Evolutionary conservation across 2,329 filamentous ascomycete species (phyloP).

Genomic region (Beauveria medogensis): DNA sequence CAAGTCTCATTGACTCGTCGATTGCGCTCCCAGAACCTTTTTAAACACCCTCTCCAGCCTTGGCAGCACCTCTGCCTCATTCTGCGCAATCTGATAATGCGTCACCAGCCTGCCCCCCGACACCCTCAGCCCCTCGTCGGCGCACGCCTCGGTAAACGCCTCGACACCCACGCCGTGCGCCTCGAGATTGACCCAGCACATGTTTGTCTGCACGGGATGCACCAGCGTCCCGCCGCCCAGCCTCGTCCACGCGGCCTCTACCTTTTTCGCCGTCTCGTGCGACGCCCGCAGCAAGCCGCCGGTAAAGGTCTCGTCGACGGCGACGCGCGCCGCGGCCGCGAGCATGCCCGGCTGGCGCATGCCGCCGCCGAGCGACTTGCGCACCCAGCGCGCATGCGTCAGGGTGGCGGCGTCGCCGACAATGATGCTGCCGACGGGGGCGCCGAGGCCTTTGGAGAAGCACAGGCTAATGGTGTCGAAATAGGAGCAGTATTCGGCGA

Average conservation of each 20-base stretch:
- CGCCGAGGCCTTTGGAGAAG: conserved; percentile 76
- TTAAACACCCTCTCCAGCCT: conserved; percentile 48
- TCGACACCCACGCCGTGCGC: conserved; percentile 39
- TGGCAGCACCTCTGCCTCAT: conserved; percentile 49
- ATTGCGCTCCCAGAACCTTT: conserved; percentile 18
- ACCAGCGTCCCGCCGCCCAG: conserved; percentile 57
- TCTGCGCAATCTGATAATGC: conserved; percentile 55
- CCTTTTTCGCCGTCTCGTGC: conserved; percentile 54
- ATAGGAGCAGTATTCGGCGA: conserved; percentile 58
- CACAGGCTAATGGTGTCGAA: conserved; percentile 73
- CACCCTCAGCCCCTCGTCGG: conserved; percentile 35
- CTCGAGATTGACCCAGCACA: conserved; percentile 76
- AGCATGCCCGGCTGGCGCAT: conserved; percentile 66
- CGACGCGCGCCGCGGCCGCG: conserved; percentile 61
- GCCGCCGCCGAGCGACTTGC: conserved; percentile 71
- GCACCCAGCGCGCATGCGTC: conserved; percentile 33
- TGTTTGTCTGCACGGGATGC: conserved; percentile 77
- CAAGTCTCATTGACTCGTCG: no score
- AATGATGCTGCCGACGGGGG: conserved; percentile 70
- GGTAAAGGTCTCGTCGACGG: conserved; percentile 44
- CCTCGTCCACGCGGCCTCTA: conserved; percentile 62
- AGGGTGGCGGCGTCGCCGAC: conserved; percentile 40
- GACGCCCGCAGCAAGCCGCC: conserved; percentile 51
- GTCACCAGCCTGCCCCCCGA: conserved; percentile 35
- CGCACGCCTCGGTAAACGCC: conserved; percentile 31